Percentiles rank a stretch among this genome's conserved stretches.
Evolutionary conservation across 2,329 filamentous ascomycete genomes (phyloP).

Genomic region (Huntiella abstrusa): DNA sequence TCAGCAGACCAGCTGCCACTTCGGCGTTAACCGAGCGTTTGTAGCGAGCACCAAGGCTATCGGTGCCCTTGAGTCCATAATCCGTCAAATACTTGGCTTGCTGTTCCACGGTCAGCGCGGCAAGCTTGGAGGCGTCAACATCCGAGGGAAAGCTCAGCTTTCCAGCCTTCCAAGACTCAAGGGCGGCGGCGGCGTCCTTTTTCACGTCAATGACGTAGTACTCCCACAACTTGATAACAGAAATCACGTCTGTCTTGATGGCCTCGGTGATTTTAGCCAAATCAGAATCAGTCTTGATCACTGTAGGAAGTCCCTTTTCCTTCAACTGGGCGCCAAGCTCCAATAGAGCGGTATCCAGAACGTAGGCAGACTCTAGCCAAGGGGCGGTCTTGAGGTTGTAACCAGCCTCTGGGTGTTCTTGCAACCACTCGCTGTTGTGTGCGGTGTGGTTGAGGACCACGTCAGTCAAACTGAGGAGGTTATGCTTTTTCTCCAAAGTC

Average conservation of each 20-base stretch:
- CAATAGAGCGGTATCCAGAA: constrained; percentile 43
- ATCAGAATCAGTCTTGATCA: constrained; percentile 52
- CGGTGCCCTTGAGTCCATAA: constrained; percentile 50
- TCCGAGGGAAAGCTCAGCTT: constrained; percentile 35
- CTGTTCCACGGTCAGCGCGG: constrained; percentile 15
- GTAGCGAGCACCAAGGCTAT: constrained; percentile 64
- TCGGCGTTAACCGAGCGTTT: constrained; percentile 51
- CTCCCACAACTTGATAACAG: constrained; percentile 70
- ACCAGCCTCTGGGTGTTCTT: constrained; percentile 84
- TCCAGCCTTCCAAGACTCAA: constrained; percentile 53
- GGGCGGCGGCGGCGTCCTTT: constrained; percentile 44
- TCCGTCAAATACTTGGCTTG: constrained; percentile 46
- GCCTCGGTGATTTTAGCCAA: constrained; percentile 66
- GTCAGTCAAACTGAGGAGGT: constrained; percentile 75
- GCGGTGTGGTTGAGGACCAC: constrained; percentile 98
- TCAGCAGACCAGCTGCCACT: constrained; percentile 35
- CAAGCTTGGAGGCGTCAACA: constrained; percentile 13
- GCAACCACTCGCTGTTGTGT: constrained; percentile 83
- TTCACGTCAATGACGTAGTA: constrained; percentile 77
- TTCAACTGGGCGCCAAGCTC: constrained; percentile 61
- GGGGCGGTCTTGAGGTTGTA: constrained; percentile 89
- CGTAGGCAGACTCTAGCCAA: constrained; percentile 45
- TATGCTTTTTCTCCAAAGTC: constrained; percentile 69
- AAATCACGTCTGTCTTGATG: constrained; percentile 64
- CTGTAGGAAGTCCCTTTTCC: constrained; percentile 54